These are phyloP conservation scores for Cyberlindnera galapagoensis DNA, from an alignment of 805 yeast genomes.

Conservation along the genomic window DNA sequence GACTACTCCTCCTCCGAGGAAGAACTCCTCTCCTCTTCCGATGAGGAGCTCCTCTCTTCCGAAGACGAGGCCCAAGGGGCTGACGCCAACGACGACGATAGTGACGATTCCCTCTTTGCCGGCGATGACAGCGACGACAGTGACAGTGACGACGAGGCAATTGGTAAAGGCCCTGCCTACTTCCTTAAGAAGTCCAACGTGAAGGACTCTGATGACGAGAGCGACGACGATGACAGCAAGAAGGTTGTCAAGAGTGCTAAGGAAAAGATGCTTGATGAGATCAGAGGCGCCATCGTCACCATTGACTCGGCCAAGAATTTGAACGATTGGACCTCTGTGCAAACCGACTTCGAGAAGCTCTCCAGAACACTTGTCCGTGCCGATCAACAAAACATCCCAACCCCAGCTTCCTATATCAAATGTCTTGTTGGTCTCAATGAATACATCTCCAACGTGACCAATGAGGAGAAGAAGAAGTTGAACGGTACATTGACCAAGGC, in stretches of 20 bases:
- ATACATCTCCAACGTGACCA: constrained; percentile 45
- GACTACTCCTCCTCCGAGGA: constrained; percentile 39
- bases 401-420: constrained; percentile 67
- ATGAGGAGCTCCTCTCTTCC: constrained; percentile 25
- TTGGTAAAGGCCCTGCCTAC: constrained; percentile 38
- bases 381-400: constrained; percentile 66
- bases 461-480: constrained; percentile 56
- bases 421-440: constrained; percentile 69
- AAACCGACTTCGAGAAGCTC: constrained; percentile 73
- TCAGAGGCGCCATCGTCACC: constrained; percentile 57
- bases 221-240: constrained; percentile 62
- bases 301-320: constrained; percentile 63
- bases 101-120: constrained; percentile 29
- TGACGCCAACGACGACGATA: constrained; percentile 23
- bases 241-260: constrained; percentile 89
- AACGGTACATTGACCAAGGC: constrained; percentile 82
- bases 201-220: constrained; percentile 37
- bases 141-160: constrained; percentile 37
- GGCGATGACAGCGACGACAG: constrained; percentile 32
- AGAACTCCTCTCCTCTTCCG: constrained; percentile 37
- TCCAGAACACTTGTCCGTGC: constrained; percentile 60
- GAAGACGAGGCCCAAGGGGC: constrained; percentile 25
- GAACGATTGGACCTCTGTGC: constrained; percentile 74
- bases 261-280: constrained; percentile 87
- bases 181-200: constrained; percentile 34